phyloP scores from a whole-genome alignment of 2,329 filamentous ascomycete species.

The Trichophyton mentagrophytes region DNA sequence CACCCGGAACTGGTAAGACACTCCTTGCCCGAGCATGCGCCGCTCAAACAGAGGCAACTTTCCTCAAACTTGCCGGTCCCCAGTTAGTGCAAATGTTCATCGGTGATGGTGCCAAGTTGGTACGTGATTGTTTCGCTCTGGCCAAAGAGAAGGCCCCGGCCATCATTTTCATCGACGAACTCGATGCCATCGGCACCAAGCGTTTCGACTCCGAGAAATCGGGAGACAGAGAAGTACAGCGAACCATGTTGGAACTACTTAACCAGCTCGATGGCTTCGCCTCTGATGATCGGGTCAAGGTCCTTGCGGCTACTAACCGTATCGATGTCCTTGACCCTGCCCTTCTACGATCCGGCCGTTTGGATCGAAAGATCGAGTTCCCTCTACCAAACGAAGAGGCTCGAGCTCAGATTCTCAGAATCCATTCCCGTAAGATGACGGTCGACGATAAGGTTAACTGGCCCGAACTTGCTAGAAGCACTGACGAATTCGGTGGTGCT shows the following conservation, averaged over 20 bases:
- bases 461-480: conserved; percentile 87
- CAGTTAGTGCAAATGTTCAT: conserved; percentile 99
- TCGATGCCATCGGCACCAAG: conserved; percentile 97
- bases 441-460: conserved; percentile 90
- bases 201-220: conserved; percentile 98
- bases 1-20: conserved; percentile 38
- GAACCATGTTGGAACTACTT: conserved; percentile 96
- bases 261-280: conserved; percentile 98
- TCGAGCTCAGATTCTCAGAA: conserved; percentile 89
- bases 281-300: conserved; percentile 92
- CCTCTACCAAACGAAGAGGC: conserved; percentile 96
- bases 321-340: conserved; percentile 89
- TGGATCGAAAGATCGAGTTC: conserved; percentile 97
- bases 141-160: conserved; percentile 98
- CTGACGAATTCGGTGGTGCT: conserved; percentile 94
- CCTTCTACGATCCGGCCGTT: conserved; percentile 75
- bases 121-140: conserved; percentile 91
- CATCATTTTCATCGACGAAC: conserved; percentile 98
- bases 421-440: conserved; percentile 97
- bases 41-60: conserved; percentile 94
- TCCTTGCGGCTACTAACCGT: conserved; percentile 85
- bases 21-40: conserved; percentile 83
- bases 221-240: conserved; percentile 92
- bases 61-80: conserved; percentile 93
- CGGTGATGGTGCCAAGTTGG: conserved; percentile 92